Base-by-base conservation (phyloP, 345 rosid genomes). In the Odontarrhena argentea region DNA sequence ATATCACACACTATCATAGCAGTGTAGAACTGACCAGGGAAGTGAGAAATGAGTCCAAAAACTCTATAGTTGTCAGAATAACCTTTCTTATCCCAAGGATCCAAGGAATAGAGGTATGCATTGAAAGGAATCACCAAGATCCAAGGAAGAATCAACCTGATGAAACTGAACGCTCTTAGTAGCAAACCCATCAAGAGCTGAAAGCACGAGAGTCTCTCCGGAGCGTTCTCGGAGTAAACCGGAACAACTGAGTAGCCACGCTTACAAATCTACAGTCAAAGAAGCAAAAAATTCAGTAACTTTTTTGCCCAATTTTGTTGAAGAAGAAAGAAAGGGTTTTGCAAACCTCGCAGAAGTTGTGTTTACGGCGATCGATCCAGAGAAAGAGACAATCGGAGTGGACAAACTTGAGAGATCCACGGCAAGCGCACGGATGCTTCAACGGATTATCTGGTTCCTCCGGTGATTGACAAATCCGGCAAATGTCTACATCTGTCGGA, bases 351-450 rank as follows among this genome's bases (percentile, higher is more conserved):
- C 74, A 70, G 5, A 42, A 36, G 8, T 42, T 22, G 41, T n/a
- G 3, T 32, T 53, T 30, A 53, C 68, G 60, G 28, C 36, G 74
- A 41, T 70, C 15, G 30, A 70, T 49, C 74, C 74, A 70, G 42
- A 36, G 54, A 12, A 60, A 42, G 11, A 70, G 74, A 51, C 62
- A 60, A 8, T 70, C 36, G 6, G 47, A 18, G 67, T 70, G 74
- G 7, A 61, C 52, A n/a, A 13, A 70, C 32, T 60, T 70, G 62
- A 70, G 56, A n/a, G 67, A 60, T 2, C 74, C 74, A 9, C 67
- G 51, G 52, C 74, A 70, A 3, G 67, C 68, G 34, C 74, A 70
- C 0, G 74, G 74, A 51, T 70, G 64, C 7, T 45, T 59, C 24
- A 70, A 55, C 5, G 67, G 74, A 13, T 70, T 60, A 5, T 60